Evolutionary conservation across 257 asterid genomes (phyloP).

Genomic region (Nemophila menziesii): DNA sequence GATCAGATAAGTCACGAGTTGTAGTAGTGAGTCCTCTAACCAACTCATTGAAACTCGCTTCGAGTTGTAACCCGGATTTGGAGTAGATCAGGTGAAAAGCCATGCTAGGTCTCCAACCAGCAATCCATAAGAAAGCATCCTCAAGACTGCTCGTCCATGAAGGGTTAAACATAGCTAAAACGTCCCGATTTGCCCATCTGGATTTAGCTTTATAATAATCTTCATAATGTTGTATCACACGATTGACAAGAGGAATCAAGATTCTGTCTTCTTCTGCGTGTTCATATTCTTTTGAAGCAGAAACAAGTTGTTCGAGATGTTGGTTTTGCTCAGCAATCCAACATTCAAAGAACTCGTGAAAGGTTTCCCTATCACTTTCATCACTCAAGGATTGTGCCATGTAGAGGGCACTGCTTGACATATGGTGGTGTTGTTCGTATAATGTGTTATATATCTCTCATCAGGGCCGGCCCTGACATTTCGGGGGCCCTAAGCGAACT

Average conservation of each 20-base stretch:
- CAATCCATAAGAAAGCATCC: slow-evolving; percentile 62
- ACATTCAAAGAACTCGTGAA: slow-evolving; percentile 30
- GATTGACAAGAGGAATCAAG: slow-evolving; percentile 13
- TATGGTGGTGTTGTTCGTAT: too few relatives aligned
- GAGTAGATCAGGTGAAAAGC: slow-evolving; percentile 60
- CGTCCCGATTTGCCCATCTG: slow-evolving; percentile 19
- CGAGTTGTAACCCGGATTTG: slow-evolving; percentile 47
- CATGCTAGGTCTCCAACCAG: slow-evolving; percentile 76
- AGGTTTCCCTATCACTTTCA: slow-evolving; percentile 8
- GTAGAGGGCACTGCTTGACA: too few relatives aligned
- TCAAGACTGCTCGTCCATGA: slow-evolving; percentile 55
- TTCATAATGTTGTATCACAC: slow-evolving; percentile 41
- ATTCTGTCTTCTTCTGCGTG: not conserved
- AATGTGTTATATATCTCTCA: too few relatives aligned
- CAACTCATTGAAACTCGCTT: slow-evolving; percentile 31
- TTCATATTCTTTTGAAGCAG: slow-evolving; percentile 15
- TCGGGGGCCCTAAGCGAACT: too few relatives aligned
- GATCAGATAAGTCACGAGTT: slow-evolving; percentile 29
- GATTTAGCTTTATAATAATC: slow-evolving; percentile 40
- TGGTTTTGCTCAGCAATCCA: slow-evolving; percentile 40
- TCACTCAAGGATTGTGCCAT: too few relatives aligned
- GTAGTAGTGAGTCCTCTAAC: slow-evolving; percentile 19
- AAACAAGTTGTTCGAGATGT: slow-evolving; percentile 29
- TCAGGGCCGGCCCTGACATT: too few relatives aligned
- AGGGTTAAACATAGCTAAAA: slow-evolving; percentile 35